Base-by-base conservation (phyloP, 192 early-diverging fungal genomes). In the Entomortierella lignicola region DNA sequence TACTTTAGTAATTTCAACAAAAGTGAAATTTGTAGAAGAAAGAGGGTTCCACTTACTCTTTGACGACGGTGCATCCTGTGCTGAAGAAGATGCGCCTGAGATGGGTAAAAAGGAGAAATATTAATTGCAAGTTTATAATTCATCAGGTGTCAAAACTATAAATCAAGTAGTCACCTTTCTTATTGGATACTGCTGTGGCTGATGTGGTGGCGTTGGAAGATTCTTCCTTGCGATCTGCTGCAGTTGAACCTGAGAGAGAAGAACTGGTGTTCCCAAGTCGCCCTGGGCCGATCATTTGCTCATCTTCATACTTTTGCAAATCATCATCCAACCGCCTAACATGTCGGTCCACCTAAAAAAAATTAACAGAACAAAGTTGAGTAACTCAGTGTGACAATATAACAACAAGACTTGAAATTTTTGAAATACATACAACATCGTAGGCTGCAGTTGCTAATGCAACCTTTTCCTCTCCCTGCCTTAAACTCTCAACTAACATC, bases 401-500 rank as follows among this genome's bases (percentile, higher is more conserved):
- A n/a, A n/a, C n/a, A n/a, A n/a, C n/a, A n/a, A n/a, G n/a, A n/a
- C n/a, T n/a, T n/a, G n/a, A n/a, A n/a, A n/a, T n/a, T n/a, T n/a
- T n/a, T n/a, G 23, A 27, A 11, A 30, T 1, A 64, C 81, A 17
- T 74, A 97, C 97, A 72, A 93, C 85, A 62, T 99, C 96, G 71
- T 94, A 98, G 0, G 96, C 97, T 42, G 97, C 92, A 42, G 92
- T 92, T 17, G 98, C 98, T 29, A 99, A 73, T 0, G 94, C 89
- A 2, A 98, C 95, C 66, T 98, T 99, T 57, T 98, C 96, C 67
- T 97, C 94, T 10, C 95, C 95, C 59, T 95, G 88, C 71, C 94
- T 92, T 23, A 96, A 80, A 43, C 89, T 92, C 5, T 93, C 93
- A 13, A 89, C 90, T 48, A 97, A 89, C 18, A 88, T 56, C 7